phyloP scores from a whole-genome alignment of 768 basidiomycete species.

The Auriscalpium microsporum region DNA sequence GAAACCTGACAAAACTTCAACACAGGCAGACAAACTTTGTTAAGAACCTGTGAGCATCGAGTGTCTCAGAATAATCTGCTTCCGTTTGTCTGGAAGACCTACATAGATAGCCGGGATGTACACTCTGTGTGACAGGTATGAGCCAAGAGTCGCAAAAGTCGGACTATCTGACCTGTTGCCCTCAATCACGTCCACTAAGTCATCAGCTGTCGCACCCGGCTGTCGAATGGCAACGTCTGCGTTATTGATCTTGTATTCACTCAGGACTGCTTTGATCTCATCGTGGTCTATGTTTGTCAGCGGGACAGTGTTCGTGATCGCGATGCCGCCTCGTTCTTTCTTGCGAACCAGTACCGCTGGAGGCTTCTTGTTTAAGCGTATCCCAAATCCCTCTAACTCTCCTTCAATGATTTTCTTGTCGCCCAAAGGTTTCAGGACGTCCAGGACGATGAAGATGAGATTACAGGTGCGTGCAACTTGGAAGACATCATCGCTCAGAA shows the following conservation, averaged over 20 bases:
- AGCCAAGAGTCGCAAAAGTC: neutral
- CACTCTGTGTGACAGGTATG: conserved; percentile 40
- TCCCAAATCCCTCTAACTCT: conserved; percentile 98
- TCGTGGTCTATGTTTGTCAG: conserved; percentile 93
- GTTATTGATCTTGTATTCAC: conserved; percentile 88
- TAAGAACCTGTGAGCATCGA: conserved; percentile 49
- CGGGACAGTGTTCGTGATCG: conserved; percentile 94
- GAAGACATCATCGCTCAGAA: conserved; percentile 8
- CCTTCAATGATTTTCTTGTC: conserved; percentile 88
- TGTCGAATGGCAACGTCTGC: conserved; percentile 90
- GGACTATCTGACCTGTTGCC: conserved; percentile 62
- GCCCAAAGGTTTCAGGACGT: conserved; percentile 95
- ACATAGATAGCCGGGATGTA: conserved; percentile 92
- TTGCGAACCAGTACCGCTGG: conserved; percentile 77
- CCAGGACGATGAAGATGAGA: conserved; percentile 96
- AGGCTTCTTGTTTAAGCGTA: conserved; percentile 90
- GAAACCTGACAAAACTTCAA: neutral
- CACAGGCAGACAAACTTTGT: conserved; percentile 48
- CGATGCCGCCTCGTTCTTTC: conserved; percentile 88
- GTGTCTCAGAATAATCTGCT: conserved; percentile 4
- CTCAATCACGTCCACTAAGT: conserved; percentile 95
- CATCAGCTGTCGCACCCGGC: conserved; percentile 86
- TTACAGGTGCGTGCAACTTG: conserved; percentile 95
- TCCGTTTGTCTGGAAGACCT: conserved; percentile 19
- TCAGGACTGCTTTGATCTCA: conserved; percentile 90